These are phyloP conservation scores for Nitzschia sp. DNA, from an alignment of 108 stramenopile species.

Conservation along the genomic window DNA sequence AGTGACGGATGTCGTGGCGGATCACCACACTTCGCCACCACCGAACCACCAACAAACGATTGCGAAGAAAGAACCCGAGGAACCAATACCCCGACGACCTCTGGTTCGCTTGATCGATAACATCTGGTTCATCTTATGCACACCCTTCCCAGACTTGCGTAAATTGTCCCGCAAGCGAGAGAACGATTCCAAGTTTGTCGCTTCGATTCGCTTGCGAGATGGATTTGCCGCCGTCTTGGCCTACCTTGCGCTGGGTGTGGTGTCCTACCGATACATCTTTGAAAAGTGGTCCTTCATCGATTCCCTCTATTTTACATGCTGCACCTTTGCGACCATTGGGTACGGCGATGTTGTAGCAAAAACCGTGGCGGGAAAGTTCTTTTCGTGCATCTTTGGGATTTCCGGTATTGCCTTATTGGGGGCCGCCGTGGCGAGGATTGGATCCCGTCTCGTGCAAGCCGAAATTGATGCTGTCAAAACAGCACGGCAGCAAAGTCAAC, in stretches of 20 bases:
- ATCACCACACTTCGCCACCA: too few relatives aligned
- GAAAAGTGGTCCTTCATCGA: constrained; percentile 58
- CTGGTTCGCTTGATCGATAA: constrained; percentile 11
- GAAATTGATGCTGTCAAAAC: constrained; percentile 41
- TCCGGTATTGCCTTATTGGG: constrained; percentile 62
- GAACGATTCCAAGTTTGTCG: background rate
- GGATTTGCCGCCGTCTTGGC: constrained; percentile 38
- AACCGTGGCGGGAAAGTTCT: constrained; percentile 44
- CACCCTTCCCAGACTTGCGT: constrained; percentile 34
- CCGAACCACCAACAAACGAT: too few relatives aligned
- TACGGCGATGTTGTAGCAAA: constrained; percentile 54
- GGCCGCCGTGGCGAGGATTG: constrained; percentile 52
- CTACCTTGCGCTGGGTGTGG: constrained; percentile 47
- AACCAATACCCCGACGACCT: background rate
- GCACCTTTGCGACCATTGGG: constrained; percentile 43
- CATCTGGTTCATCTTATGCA: constrained; percentile 17
- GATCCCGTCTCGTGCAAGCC: constrained; percentile 43
- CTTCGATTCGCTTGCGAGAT: constrained; percentile 34
- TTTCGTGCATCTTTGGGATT: constrained; percentile 65
- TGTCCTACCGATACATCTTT: constrained; percentile 51
- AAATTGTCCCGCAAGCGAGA: background rate
- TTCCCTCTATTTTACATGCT: constrained; percentile 61
- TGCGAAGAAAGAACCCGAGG: too few relatives aligned
- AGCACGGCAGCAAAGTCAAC: constrained; percentile 13
- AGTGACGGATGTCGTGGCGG: too few relatives aligned